Percentiles rank a stretch among this genome's conserved stretches.
Conservation (phyloP, 306 rosid genomes). For the Herpetospermum pedunculosum region DNA sequence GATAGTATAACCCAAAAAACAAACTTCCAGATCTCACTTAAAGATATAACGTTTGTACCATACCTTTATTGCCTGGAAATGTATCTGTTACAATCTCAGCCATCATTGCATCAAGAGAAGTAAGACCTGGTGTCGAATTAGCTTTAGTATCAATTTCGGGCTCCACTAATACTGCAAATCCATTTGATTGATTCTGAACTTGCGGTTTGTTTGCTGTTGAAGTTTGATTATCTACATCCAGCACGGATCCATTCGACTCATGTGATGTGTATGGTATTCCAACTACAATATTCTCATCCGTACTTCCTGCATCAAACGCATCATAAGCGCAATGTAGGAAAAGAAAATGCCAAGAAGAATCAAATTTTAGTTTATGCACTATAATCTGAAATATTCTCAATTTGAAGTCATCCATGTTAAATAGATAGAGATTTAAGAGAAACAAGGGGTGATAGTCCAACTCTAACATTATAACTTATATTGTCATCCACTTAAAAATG, state of each 20-base stretch:
- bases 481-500: background rate
- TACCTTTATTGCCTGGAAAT: background rate
- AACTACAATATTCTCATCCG: conserved; percentile 3
- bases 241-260: conserved; percentile 1
- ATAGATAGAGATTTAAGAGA: background rate
- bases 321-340: background rate
- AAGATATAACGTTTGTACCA: background rate
- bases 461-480: background rate
- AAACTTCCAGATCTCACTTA: background rate
- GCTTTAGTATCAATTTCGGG: background rate
- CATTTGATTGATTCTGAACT: background rate
- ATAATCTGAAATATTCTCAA: background rate
- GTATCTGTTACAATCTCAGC: background rate
- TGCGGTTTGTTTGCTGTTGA: background rate
- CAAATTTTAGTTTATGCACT: background rate
- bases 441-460: background rate
- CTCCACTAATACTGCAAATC: background rate
- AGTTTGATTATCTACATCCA: background rate
- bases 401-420: background rate
- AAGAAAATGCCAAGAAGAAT: background rate
- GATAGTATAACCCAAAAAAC: background rate
- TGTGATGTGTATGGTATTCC: conserved; percentile 7
- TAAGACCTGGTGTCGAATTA: background rate
- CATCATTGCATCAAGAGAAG: background rate
- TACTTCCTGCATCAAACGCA: background rate